Evolutionary conservation across 192 early-diverging fungal species (phyloP).

Genomic region (Glomus cerebriforme): DNA sequence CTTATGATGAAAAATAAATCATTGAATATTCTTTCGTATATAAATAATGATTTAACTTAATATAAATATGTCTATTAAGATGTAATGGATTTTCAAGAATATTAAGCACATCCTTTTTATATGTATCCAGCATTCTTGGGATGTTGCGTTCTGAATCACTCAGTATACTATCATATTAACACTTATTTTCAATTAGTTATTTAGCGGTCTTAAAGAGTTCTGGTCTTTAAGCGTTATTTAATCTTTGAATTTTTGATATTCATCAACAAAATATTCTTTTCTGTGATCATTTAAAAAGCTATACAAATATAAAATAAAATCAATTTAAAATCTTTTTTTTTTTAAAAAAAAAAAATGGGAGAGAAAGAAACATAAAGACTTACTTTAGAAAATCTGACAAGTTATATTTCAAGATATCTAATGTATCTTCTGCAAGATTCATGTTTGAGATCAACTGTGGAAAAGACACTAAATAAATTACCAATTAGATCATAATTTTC

Average conservation of each 20-base stretch:
- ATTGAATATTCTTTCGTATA: background rate
- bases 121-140: too few species aligned
- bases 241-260: conserved; percentile 8
- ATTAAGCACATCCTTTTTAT: background rate
- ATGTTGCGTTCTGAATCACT: too few species aligned
- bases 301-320: background rate
- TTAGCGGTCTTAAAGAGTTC: too few species aligned
- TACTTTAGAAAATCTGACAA: conserved; percentile 23
- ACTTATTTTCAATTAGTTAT: too few species aligned
- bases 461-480: background rate
- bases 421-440: background rate
- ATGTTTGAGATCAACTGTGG: background rate
- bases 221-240: background rate
- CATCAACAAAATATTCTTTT: conserved; percentile 14
- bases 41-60: background rate
- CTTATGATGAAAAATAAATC: background rate
- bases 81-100: background rate
- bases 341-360: background rate
- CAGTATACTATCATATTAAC: too few species aligned
- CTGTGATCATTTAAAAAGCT: conserved; percentile 17
- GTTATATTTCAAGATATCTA: background rate
- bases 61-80: background rate
- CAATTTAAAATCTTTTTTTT: background rate
- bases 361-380: background rate
- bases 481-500: background rate